Conservation (phyloP, 2,329 filamentous ascomycete genomes). For the Penicillium glabrum region DNA sequence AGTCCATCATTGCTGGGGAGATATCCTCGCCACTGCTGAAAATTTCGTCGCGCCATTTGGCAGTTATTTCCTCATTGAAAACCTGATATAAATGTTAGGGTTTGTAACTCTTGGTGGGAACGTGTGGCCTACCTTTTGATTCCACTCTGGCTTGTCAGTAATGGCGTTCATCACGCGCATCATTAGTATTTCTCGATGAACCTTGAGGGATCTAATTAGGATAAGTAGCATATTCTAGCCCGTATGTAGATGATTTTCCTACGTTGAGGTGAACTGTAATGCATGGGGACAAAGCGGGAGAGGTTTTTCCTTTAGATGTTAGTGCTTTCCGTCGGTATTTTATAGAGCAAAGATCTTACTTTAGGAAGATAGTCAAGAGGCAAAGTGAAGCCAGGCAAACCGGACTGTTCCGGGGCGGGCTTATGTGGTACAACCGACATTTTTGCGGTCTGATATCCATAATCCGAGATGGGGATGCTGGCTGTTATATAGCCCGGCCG, state of each 20-base stretch:
- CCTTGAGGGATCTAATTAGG: neutral
- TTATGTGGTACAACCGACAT: neutral
- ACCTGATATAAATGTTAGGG: conserved; percentile 15
- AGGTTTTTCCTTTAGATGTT: neutral
- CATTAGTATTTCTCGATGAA: conserved; percentile 37
- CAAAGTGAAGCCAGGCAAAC: neutral
- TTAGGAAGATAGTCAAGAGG: neutral
- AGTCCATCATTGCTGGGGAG: conserved; percentile 37
- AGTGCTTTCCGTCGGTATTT: neutral
- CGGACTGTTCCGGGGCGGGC: neutral
- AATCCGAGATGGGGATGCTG: too few species aligned
- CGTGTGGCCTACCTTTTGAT: conserved; percentile 33
- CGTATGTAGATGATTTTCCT: neutral
- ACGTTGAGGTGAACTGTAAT: neutral
- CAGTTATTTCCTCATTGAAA: conserved; percentile 35
- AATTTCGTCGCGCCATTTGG: conserved; percentile 37
- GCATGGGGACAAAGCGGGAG: neutral
- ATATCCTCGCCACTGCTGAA: conserved; percentile 24
- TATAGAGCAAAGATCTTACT: neutral
- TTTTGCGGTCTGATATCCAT: neutral
- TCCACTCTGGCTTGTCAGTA: conserved; percentile 46
- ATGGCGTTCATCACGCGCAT: conserved; percentile 43
- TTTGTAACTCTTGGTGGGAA: neutral
- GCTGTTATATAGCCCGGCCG: neutral
- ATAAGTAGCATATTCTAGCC: neutral